Evolutionary conservation across 2,329 filamentous ascomycete species (phyloP), one percentile per base, ranked within the genome.

Genomic region (Trichoderma sp.): DNA sequence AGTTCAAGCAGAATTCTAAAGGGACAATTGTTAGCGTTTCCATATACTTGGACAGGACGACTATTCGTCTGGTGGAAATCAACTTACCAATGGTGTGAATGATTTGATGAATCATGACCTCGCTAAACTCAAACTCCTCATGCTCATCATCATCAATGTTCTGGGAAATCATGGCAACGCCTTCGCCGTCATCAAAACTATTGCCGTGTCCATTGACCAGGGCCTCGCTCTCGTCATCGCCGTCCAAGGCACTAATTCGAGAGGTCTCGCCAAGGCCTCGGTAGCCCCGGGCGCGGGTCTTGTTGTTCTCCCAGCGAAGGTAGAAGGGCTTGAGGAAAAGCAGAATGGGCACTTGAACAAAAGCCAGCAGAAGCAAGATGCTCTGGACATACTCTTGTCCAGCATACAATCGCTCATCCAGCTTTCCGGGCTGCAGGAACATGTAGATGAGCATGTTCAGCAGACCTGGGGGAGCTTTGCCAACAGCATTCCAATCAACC

Each of bases 371-470:
- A 27, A 99, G 86, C 45, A 99, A 87, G 71, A 94, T 83, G 14
- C 94, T 86, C 84, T 99, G 97, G 0, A 99, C 89, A 2, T 83
- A 83, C 16, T 88, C 90, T 84, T 99, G 97, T 59, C 94, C 94
- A 27, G 87, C 83, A 83, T 98, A 99, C 6, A 99, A 88, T 68
- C 89, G 89, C 77, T 94, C 90, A 66, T 94, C 92, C 18, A 92
- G 82, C 0, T 85, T 93, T 69, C 95, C 95, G 4, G 97, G 97
- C 78, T 93, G 91, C 79, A 99, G 86, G 88, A 99, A 99, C 97
- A 99, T 99, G 90, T 98, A 98, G 82, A 99, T 99, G 81, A 99
- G 89, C 96, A 98, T 98, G 89, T 99, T 99, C 77, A 99, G 87
- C 76, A 99, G 88, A 81, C 95, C 95, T 3, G 97, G 97, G 1